These are phyloP conservation scores for Clarireedia paspali DNA, from an alignment of 2,329 filamentous ascomycete genomes.

Conservation along the genomic window DNA sequence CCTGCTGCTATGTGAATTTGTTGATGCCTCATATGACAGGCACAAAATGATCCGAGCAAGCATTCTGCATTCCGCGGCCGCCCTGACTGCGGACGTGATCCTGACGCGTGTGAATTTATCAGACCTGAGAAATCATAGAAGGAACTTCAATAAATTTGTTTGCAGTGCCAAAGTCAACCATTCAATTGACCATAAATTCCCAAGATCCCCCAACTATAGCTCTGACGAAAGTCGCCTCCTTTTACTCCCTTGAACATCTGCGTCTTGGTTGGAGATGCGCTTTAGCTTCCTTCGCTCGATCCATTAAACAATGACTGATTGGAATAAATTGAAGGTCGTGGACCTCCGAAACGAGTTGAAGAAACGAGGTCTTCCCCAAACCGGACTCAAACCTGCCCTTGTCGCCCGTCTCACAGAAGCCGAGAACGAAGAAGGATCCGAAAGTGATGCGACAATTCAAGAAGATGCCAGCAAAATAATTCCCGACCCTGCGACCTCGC, in stretches of 20 bases:
- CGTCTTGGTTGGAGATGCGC: neutral
- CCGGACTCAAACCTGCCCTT: slow-evolving; percentile 65
- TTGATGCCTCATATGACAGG: neutral
- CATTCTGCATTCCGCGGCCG: neutral
- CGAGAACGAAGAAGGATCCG: slow-evolving; percentile 31
- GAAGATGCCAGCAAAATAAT: slow-evolving; percentile 19
- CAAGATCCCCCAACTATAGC: neutral
- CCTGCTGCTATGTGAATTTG: too few relatives aligned
- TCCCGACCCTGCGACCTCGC: slow-evolving; percentile 18
- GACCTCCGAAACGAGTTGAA: slow-evolving; percentile 72
- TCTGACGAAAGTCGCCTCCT: too few relatives aligned
- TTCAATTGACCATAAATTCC: neutral
- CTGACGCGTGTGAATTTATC: slow-evolving; percentile 5
- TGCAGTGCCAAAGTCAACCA: neutral
- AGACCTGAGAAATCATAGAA: neutral
- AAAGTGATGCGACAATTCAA: slow-evolving; percentile 26
- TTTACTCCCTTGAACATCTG: neutral
- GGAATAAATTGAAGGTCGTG: slow-evolving; percentile 59
- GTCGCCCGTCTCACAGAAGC: slow-evolving; percentile 52
- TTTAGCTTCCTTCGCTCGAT: neutral
- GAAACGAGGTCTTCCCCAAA: slow-evolving; percentile 58
- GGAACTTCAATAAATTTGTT: neutral
- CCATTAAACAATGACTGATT: slow-evolving; percentile 39
- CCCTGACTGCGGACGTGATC: neutral
- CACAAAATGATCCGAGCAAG: neutral